Evolutionary conservation across 2,329 filamentous ascomycete genomes (phyloP).

Genomic region (Aspergillus sp.): DNA sequence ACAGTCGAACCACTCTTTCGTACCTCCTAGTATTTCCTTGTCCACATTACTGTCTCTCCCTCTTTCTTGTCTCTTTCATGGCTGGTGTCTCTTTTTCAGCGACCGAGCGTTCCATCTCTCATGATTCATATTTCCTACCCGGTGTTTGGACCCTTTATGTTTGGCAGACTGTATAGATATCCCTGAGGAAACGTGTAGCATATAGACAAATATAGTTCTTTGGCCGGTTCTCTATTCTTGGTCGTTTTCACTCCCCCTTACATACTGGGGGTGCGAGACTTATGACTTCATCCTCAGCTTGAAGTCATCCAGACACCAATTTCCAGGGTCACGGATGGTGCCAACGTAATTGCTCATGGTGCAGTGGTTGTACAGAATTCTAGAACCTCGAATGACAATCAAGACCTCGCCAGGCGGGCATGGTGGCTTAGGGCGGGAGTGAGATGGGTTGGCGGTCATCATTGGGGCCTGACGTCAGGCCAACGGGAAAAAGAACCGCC

Average conservation of each 20-base stretch:
- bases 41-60: slow-evolving; percentile 5
- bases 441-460: not conserved
- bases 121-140: not conserved
- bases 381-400: too few species aligned
- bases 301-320: too few species aligned
- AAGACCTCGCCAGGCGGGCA: not conserved
- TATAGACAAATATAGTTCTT: not conserved
- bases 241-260: not conserved
- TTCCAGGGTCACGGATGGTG: too few species aligned
- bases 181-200: too few species aligned
- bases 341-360: too few species aligned
- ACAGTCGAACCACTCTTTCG: not conserved
- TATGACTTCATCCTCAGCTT: not conserved
- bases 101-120: not conserved
- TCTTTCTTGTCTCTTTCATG: slow-evolving; percentile 4
- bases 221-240: not conserved
- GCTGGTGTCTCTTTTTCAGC: not conserved
- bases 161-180: not conserved
- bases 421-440: not conserved
- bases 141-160: not conserved
- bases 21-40: not conserved
- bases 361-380: too few species aligned
- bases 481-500: not conserved
- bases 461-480: not conserved
- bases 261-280: not conserved